Percentiles rank a stretch among this genome's conserved stretches.
These are phyloP conservation scores for Aspergillus puulaauensis DNA, from an alignment of 2,329 filamentous ascomycete genomes.

Conservation along the genomic window DNA sequence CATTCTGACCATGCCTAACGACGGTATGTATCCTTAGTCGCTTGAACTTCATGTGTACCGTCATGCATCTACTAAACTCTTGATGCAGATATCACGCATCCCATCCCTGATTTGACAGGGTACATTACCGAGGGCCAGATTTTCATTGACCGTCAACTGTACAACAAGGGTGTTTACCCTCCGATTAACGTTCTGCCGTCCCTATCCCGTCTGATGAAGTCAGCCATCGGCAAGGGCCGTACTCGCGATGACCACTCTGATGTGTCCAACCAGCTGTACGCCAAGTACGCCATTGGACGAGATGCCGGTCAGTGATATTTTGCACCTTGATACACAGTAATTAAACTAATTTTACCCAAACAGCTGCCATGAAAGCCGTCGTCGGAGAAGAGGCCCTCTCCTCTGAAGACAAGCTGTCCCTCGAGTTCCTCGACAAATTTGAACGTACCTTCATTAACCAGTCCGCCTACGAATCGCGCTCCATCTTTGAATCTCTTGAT, in stretches of 20 bases:
- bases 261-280: conserved; percentile 98
- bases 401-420: conserved; percentile 91
- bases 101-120: conserved; percentile 96
- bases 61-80: conserved; percentile 3
- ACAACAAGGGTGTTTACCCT: conserved; percentile 97
- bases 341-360: conserved; percentile 1
- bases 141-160: conserved; percentile 87
- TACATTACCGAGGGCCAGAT: conserved; percentile 99
- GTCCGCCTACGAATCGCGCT: conserved; percentile 86
- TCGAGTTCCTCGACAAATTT: conserved; percentile 98
- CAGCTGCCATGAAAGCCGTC: conserved; percentile 96
- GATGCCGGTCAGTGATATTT: conserved; percentile 61
- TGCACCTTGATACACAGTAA: background rate
- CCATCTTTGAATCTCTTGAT: conserved; percentile 90
- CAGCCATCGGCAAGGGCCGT: conserved; percentile 95
- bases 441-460: conserved; percentile 93
- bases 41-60: background rate
- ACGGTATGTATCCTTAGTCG: conserved; percentile 54
- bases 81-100: conserved; percentile 84
- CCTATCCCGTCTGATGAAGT: conserved; percentile 99
- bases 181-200: conserved; percentile 98
- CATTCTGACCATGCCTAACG: conserved; percentile 99
- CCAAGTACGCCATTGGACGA: conserved; percentile 98
- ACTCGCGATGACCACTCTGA: conserved; percentile 96
- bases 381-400: conserved; percentile 97